These are phyloP conservation scores for Moringa oleifera DNA, from an alignment of 345 rosid genomes.

Conservation along the genomic window DNA sequence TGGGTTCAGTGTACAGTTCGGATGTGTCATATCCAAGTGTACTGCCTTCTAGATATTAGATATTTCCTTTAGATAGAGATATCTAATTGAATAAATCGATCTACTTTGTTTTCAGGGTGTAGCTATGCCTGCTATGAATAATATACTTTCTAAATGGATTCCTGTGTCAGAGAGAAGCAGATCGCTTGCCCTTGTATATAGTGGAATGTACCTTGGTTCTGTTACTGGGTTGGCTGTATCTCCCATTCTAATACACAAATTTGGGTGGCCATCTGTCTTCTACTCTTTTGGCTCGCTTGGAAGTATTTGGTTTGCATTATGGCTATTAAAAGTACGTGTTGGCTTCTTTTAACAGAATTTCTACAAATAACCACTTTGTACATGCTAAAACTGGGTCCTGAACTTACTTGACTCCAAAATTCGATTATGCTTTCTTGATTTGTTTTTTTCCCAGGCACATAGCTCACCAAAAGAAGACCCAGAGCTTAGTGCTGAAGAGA, in stretches of 20 bases:
- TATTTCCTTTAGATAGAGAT: neutral
- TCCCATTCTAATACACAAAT: constrained; percentile 73
- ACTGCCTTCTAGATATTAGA: neutral
- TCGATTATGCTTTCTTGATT: constrained; percentile 6
- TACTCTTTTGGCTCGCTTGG: constrained; percentile 94
- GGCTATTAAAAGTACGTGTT: constrained; percentile 58
- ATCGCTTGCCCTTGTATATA: constrained; percentile 87
- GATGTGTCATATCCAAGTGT: neutral
- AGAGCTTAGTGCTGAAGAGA: constrained; percentile 56
- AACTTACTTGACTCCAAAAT: neutral
- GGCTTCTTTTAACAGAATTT: constrained; percentile 13
- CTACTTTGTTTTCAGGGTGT: constrained; percentile 65
- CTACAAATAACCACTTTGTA: neutral
- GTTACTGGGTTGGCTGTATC: constrained; percentile 85
- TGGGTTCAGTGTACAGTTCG: neutral
- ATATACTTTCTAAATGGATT: constrained; percentile 93
- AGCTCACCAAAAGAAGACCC: constrained; percentile 90
- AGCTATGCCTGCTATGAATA: constrained; percentile 99
- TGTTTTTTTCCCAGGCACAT: constrained; percentile 58
- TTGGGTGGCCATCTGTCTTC: constrained; percentile 97
- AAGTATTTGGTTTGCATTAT: constrained; percentile 77
- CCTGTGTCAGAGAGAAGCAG: constrained; percentile 99
- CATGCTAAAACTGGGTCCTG: neutral
- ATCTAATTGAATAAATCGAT: constrained; percentile 23
- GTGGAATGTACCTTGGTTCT: constrained; percentile 99